These are phyloP conservation scores for Hypsizygus ulmarius DNA, from an alignment of 1,284 basidiomycete genomes.

Conservation along the genomic window DNA sequence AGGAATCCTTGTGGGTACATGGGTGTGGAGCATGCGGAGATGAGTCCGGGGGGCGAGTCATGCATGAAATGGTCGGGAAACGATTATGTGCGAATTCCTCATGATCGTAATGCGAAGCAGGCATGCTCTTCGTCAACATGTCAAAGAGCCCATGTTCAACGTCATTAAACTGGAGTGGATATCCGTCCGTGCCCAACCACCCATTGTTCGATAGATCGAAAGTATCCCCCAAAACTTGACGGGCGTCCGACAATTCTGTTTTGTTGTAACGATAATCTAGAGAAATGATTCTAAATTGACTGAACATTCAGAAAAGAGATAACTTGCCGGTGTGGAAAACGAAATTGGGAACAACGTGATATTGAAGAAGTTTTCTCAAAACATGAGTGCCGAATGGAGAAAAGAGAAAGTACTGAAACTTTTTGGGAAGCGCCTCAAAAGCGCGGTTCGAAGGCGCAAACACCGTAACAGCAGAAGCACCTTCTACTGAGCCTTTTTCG, in stretches of 20 bases:
- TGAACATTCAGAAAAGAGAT: neutral
- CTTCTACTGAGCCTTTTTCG: conserved; percentile 38
- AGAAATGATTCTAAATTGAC: neutral
- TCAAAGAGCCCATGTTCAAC: neutral
- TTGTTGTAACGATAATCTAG: conserved; percentile 28
- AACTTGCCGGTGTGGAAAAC: conserved; percentile 54
- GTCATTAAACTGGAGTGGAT: conserved; percentile 6
- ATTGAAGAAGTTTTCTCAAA: conserved; percentile 62
- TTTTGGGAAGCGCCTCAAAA: conserved; percentile 55
- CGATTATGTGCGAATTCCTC: neutral
- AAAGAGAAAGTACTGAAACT: conserved; percentile 62
- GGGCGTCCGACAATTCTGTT: conserved; percentile 1
- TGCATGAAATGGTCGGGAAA: neutral
- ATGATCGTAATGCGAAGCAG: too few relatives aligned
- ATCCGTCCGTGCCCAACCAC: neutral
- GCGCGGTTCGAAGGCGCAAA: conserved; percentile 69
- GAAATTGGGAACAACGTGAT: conserved; percentile 61
- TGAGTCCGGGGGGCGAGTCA: neutral
- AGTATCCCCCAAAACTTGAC: neutral
- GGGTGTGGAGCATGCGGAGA: neutral
- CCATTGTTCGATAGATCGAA: conserved; percentile 6
- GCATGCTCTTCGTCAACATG: neutral
- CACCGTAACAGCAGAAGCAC: conserved; percentile 53
- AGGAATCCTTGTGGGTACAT: conserved; percentile 1
- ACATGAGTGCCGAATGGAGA: conserved; percentile 59